Evolutionary conservation across 1,284 basidiomycete genomes (phyloP).

Genomic region (Laetiporus sulphureus): DNA sequence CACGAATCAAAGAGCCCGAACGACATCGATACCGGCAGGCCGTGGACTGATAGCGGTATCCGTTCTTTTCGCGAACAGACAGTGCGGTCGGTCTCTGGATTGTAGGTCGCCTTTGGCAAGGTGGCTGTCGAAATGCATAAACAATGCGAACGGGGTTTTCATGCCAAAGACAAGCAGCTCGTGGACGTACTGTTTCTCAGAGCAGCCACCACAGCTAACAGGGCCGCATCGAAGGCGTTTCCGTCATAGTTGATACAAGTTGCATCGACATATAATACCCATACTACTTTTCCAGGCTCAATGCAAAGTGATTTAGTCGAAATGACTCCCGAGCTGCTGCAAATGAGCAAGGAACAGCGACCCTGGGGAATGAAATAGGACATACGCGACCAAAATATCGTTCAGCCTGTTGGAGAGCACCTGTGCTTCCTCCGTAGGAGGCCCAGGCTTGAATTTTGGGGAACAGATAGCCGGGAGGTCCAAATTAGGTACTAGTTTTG

Average conservation of each 20-base stretch:
- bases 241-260: conserved; percentile 97
- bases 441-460: conserved; percentile 90
- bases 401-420: conserved; percentile 79
- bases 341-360: neutral
- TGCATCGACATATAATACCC: conserved; percentile 91
- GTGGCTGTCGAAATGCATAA: conserved; percentile 48
- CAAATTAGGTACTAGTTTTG: conserved; percentile 66
- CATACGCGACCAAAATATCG: conserved; percentile 66
- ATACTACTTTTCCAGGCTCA: conserved; percentile 72
- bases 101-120: conserved; percentile 69
- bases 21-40: conserved; percentile 56
- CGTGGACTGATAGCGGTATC: conserved; percentile 40
- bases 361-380: too few relatives aligned
- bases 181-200: conserved; percentile 68
- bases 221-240: conserved; percentile 86
- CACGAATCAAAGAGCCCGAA: conserved; percentile 84
- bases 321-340: conserved; percentile 60
- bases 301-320: conserved; percentile 73
- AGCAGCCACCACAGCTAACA: conserved; percentile 85
- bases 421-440: conserved; percentile 89
- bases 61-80: conserved; percentile 55
- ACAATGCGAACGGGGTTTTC: too few relatives aligned
- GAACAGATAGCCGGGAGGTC: conserved; percentile 92
- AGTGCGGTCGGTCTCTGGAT: conserved; percentile 62
- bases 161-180: neutral